Evolutionary conservation across 2,329 filamentous ascomycete genomes (phyloP).

Genomic region (Albophoma yamanashiensis): DNA sequence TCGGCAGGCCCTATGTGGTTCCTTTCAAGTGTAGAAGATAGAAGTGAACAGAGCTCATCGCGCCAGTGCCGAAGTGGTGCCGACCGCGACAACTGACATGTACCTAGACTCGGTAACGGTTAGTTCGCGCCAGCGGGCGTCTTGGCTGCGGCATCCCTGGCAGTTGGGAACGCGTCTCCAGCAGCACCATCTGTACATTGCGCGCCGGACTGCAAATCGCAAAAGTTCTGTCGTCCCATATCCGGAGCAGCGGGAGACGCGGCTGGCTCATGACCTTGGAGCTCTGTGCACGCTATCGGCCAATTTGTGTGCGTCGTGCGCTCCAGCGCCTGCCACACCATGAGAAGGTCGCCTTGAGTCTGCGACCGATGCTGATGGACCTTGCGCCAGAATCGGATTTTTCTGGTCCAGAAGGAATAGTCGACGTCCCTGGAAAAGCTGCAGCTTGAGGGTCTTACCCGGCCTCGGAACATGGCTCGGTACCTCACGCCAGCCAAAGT

Average conservation of each 20-base stretch:
- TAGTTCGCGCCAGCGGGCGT: not conserved
- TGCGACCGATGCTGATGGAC: not conserved
- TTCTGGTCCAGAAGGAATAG: not conserved
- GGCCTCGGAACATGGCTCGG: constrained; percentile 49
- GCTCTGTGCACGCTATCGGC: not conserved
- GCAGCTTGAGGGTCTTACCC: not conserved
- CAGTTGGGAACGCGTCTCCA: constrained; percentile 1
- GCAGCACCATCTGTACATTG: not conserved
- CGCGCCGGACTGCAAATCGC: not conserved
- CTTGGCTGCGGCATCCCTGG: not conserved
- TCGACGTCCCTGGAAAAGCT: not conserved
- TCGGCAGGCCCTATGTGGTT: not conserved
- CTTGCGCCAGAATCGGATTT: not conserved
- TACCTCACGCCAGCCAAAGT: constrained; percentile 87
- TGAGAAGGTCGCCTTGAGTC: not conserved
- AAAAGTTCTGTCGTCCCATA: not conserved
- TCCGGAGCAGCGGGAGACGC: not conserved
- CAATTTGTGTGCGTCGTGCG: not conserved
- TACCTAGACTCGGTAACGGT: no score
- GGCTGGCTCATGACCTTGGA: not conserved
- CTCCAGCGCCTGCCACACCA: not conserved
- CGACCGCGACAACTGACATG: not conserved
- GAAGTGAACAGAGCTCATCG: not conserved
- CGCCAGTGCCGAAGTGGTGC: constrained; percentile 2
- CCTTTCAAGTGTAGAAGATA: no score